Percentiles rank a stretch among this genome's conserved stretches.
These are phyloP conservation scores for Colletotrichum horii DNA, from an alignment of 2,329 filamentous ascomycete genomes.

Conservation along the genomic window DNA sequence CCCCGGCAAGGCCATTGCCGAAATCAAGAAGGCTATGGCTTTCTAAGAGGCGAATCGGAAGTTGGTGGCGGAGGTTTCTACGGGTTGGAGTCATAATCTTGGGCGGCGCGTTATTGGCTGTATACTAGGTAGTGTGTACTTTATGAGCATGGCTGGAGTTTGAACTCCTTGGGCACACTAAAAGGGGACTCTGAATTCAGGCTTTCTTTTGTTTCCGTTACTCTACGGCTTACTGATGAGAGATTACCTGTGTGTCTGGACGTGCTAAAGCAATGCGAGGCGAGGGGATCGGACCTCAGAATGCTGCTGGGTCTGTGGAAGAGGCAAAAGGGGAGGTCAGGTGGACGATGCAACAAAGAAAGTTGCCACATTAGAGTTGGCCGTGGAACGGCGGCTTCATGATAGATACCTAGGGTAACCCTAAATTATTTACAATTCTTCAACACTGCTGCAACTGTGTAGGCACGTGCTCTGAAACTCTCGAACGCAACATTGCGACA, in stretches of 20 bases:
- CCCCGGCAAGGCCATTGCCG: constrained; percentile 91
- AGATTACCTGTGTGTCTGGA: background rate
- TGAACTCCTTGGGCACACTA: constrained; percentile 21
- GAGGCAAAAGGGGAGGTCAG: background rate
- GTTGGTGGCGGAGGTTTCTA: background rate
- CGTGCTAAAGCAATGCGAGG: background rate
- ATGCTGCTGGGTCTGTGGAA: background rate
- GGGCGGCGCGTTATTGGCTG: constrained; percentile 22
- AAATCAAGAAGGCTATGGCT: constrained; percentile 98
- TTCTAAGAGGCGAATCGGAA: constrained; percentile 37
- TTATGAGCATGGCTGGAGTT: constrained; percentile 7
- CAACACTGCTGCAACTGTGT: background rate
- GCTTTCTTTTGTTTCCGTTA: constrained; percentile 20
- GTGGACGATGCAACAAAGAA: background rate
- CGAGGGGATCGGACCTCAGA: background rate
- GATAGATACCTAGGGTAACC: constrained; percentile 9
- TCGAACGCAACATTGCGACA: background rate
- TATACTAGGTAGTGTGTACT: constrained; percentile 23
- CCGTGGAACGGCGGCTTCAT: background rate
- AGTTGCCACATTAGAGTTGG: background rate
- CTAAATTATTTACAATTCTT: constrained; percentile 1
- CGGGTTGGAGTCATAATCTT: constrained; percentile 20
- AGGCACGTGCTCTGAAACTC: background rate
- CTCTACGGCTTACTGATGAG: background rate
- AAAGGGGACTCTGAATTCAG: constrained; percentile 20